Percentiles rank a stretch among this genome's conserved stretches.
Evolutionary conservation across 148 eudicot species (phyloP).

Genomic region (Pouteria glomerata): DNA sequence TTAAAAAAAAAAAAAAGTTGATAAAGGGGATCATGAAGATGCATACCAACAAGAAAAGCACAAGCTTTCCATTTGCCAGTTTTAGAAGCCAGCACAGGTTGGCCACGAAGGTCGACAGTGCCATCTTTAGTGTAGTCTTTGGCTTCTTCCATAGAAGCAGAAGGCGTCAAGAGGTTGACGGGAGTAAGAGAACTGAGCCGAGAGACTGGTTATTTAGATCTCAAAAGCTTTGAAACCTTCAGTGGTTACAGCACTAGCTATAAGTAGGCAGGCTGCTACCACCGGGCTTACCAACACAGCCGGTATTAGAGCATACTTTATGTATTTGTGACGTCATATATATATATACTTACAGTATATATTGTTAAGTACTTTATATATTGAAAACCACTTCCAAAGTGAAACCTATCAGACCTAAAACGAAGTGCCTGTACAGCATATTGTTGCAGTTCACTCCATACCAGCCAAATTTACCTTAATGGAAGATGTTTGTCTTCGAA

Average conservation of each 20-base stretch:
- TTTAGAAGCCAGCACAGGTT: constrained; percentile 55
- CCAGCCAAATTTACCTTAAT: too few relatives aligned
- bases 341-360: too few relatives aligned
- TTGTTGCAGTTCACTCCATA: too few relatives aligned
- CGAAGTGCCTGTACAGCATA: too few relatives aligned
- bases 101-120: constrained; percentile 70
- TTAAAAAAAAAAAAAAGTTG: background rate
- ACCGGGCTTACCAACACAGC: constrained; percentile 12
- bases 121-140: constrained; percentile 68
- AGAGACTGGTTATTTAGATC: too few relatives aligned
- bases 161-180: background rate
- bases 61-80: constrained; percentile 95
- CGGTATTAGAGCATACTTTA: background rate
- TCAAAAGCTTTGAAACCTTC: background rate
- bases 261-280: background rate
- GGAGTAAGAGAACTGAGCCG: background rate
- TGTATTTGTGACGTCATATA: too few relatives aligned
- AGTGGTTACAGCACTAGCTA: constrained; percentile 4
- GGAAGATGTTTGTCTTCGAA: too few relatives aligned
- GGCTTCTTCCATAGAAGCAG: constrained; percentile 16
- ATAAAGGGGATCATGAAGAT: background rate
- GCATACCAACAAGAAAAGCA: constrained; percentile 66
- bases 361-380: too few relatives aligned
- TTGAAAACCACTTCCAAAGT: too few relatives aligned
- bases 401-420: too few relatives aligned